phyloP scores from a whole-genome alignment of 2,329 filamentous ascomycete species.

The Colletotrichum eremochloae region DNA sequence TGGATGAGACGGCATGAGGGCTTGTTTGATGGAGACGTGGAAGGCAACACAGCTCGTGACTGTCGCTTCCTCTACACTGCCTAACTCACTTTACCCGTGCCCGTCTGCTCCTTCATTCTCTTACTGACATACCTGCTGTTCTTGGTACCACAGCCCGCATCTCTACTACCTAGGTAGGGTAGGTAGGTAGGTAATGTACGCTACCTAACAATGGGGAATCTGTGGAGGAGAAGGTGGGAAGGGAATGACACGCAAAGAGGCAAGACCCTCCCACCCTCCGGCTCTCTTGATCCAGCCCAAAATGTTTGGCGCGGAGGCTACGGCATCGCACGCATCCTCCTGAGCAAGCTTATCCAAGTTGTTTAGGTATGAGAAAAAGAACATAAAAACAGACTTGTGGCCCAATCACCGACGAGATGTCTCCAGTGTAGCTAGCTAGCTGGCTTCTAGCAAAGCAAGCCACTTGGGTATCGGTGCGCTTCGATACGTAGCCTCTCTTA shows the following conservation, averaged over 20 bases:
- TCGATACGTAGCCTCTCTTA: conserved; percentile 20
- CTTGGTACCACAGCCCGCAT: neutral
- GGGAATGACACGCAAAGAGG: conserved; percentile 4
- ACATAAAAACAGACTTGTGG: conserved; percentile 2
- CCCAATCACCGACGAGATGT: conserved; percentile 21
- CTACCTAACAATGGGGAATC: conserved; percentile 3
- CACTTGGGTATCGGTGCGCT: conserved; percentile 17
- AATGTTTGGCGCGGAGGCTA: conserved; percentile 31
- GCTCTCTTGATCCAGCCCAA: neutral
- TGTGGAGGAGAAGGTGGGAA: conserved; percentile 23
- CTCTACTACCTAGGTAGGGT: too few relatives aligned
- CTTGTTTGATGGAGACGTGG: conserved; percentile 16
- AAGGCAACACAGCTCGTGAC: neutral
- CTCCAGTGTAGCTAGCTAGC: neutral
- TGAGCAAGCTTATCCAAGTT: conserved; percentile 10
- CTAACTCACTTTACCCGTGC: neutral
- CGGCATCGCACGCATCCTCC: conserved; percentile 24
- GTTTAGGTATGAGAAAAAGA: neutral
- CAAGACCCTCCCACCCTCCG: neutral
- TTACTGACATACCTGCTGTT: conserved; percentile 7
- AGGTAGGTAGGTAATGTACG: too few relatives aligned
- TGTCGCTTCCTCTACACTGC: neutral
- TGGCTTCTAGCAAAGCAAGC: conserved; percentile 26
- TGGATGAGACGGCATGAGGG: conserved; percentile 1
- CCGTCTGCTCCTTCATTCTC: neutral